Base-by-base conservation (phyloP, 1,284 basidiomycete species). In the Sphagnurus paluster region DNA sequence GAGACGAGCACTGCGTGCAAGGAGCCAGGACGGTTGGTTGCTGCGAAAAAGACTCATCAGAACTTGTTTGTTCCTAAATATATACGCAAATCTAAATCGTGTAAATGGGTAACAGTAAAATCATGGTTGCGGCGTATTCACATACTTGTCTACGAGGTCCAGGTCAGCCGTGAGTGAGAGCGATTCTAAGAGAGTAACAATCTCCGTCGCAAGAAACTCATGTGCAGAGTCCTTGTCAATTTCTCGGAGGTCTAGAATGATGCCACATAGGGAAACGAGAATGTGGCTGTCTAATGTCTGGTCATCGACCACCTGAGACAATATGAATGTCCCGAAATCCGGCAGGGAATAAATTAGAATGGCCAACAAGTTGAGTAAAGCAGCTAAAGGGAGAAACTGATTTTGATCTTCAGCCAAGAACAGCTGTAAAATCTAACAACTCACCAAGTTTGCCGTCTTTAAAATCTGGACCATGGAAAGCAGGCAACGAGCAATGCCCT, bases 281-380 rank as follows among this genome's bases (percentile, higher is more conserved):
- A 83, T 60, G 25, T 55, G 57, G 21, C 66, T 58, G 4, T 59
- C 56, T 10, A 63, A 51, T 24, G 52, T 52, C 16, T 45, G 48
- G 14, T 54, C 60, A 37, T 58, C 57, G 32, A 42, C 44, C 4
- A 49, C 35, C 36, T 69, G 57, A 10, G 69, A 62, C 14, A 84
- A 52, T 7, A 83, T 54, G 30, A 63, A 54, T 7, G 61, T 44
- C 33, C 63, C 62, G 47, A 83, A 79, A 2, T 66, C 59, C 2
- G 84, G 81, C 28, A 85, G 57, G 17, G 71, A 70, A 29, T 75
- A 68, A 16, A 67, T 63, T 21, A 84, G 62, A 17, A 67, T 60
- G 13, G 69, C 63, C 38, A 84, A 56, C 39, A 88, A 62, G 55
- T 77, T 72, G 17, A 87, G 63, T 21, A 84, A 57, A n/a, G 76